Conservation (phyloP, 2,329 filamentous ascomycete species). For the Lithohypha guttulata region DNA sequence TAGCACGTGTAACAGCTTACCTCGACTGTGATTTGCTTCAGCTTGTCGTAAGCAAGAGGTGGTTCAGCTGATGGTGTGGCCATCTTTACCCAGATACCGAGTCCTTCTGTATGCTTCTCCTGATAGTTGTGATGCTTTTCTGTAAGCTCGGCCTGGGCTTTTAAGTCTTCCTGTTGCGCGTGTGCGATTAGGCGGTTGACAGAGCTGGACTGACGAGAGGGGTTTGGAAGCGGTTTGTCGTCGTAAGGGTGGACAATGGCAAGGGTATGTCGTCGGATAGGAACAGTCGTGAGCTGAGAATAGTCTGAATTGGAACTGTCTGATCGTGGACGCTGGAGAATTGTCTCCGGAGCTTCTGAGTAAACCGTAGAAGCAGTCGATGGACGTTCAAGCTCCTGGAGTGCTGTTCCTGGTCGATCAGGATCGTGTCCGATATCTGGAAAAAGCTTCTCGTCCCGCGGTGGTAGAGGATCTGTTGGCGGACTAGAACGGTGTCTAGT, state of each 20-base stretch:
- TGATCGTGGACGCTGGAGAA: not conserved
- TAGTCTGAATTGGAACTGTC: not conserved
- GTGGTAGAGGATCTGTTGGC: too few species aligned
- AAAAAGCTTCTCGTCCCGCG: constrained; percentile 3
- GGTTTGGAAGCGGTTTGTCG: not conserved
- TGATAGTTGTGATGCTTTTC: not conserved
- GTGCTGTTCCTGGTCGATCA: not conserved
- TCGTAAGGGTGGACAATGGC: not conserved
- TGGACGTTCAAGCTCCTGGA: not conserved
- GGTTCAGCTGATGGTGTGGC: constrained; percentile 29
- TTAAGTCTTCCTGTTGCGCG: not conserved
- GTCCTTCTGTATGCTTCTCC: constrained; percentile 1
- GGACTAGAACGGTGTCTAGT: constrained; percentile 9
- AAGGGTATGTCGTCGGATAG: not conserved
- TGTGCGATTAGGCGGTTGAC: not conserved
- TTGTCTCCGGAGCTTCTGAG: constrained; percentile 1
- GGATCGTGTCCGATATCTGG: constrained; percentile 5
- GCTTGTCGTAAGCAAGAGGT: constrained; percentile 65
- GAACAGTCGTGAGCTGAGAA: not conserved
- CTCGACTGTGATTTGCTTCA: constrained; percentile 77
- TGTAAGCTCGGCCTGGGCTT: not conserved
- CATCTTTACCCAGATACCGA: constrained; percentile 16
- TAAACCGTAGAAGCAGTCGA: not conserved
- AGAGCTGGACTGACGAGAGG: not conserved
- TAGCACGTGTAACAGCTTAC: constrained; percentile 40